Percentiles rank a stretch among this genome's conserved stretches.
Evolutionary conservation across 805 yeast genomes (phyloP).

Genomic region (Scheffersomyces stipitis): DNA sequence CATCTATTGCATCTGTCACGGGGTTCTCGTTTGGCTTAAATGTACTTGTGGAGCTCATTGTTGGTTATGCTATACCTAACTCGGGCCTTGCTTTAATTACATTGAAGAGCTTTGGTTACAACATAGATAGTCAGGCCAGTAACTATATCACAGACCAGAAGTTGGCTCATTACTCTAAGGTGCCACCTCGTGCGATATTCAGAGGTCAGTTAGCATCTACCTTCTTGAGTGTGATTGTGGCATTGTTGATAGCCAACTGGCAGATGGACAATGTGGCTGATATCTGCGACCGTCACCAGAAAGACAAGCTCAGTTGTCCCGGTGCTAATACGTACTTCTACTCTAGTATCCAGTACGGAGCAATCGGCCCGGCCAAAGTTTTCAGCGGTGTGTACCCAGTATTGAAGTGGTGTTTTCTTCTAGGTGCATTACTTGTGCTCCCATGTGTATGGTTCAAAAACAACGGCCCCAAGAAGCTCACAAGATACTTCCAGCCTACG

Average conservation of each 20-base stretch:
- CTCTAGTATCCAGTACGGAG: constrained; percentile 56
- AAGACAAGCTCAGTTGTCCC: constrained; percentile 38
- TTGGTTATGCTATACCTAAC: constrained; percentile 65
- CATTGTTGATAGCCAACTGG: constrained; percentile 40
- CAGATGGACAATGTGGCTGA: constrained; percentile 36
- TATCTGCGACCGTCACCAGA: constrained; percentile 36
- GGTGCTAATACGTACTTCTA: constrained; percentile 51
- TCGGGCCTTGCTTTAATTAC: constrained; percentile 59
- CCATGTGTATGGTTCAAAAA: constrained; percentile 38
- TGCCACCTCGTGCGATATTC: constrained; percentile 26
- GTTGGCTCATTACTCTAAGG: constrained; percentile 25
- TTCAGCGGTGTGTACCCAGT: constrained; percentile 56
- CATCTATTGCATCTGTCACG: constrained; percentile 61
- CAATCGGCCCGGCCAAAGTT: constrained; percentile 57
- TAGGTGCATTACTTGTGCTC: constrained; percentile 46
- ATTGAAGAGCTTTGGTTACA: constrained; percentile 46
- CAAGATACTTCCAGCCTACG: constrained; percentile 53
- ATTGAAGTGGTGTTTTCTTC: constrained; percentile 57
- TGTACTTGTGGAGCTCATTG: constrained; percentile 62
- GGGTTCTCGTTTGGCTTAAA: constrained; percentile 59
- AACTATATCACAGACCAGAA: constrained; percentile 40
- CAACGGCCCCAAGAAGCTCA: constrained; percentile 30
- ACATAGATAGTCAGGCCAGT: constrained; percentile 65
- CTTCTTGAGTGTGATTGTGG: constrained; percentile 30
- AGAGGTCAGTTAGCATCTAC: constrained; percentile 43